Evolutionary conservation across 257 asterid species (phyloP), one percentile per base, ranked within the genome.

Genomic region (Solanum etuberosum): DNA sequence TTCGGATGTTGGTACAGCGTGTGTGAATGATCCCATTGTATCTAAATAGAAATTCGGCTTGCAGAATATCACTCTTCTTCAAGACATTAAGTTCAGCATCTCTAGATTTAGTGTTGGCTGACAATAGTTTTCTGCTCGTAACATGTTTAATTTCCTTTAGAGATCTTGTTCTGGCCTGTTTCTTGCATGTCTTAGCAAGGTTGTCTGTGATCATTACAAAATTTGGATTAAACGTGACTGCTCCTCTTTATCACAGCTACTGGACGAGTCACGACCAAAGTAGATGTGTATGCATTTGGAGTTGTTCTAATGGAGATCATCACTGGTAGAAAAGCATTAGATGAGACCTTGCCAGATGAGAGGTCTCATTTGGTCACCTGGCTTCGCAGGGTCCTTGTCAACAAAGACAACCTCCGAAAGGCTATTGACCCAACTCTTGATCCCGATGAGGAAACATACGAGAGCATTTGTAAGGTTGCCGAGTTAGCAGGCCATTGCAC

Each of bases 401-500:
- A 89, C 95, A 94, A 91, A 86, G 98, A 96, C 86, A 95, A 92
- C 89, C 92, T 96, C 25, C 87, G 86, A 5, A 95, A 96, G 73
- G 94, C 98, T 43, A 92, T 95, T 3, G 99, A 96, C 90, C 89
- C 91, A 0, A 85, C 84, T 37, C 98, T 96, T 73, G 94, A 92
- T 7, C 96, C 92, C 0, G 95, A 95, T 6, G 95, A 94, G 0
- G 98, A 94, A 80, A 94, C 98, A 0, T 93, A 93, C 2, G 94
- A 95, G 70, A 95, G 98, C 92, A 93, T 96, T 46, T 94, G 94
- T 94, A 95, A 91, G 88, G 99, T 91, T 3, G 94, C 96, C 21
- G 98, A 95, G 89, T 85, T 96, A 86, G 99, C 99, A 0, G 98
- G 98, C 21, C 98, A 96, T 16, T 95, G 98, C 90, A 94, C 98